A percentile compares a stretch with the other conserved stretches of the same genome.
These are phyloP conservation scores for Cystofilobasidium capitatum DNA, from an alignment of 768 basidiomycete genomes.

Conservation along the genomic window DNA sequence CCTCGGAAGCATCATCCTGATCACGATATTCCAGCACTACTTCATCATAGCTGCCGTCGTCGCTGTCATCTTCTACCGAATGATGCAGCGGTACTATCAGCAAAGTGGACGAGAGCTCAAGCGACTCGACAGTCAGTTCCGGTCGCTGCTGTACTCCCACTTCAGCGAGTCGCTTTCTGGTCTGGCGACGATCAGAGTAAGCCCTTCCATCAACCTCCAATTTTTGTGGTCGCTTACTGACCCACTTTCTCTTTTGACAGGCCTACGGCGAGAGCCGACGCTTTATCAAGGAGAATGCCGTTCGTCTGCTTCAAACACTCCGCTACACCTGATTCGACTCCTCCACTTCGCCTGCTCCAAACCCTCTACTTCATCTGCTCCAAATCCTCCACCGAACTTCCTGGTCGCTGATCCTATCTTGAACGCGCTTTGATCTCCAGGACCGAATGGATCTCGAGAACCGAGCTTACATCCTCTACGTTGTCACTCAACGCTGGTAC, in stretches of 20 bases:
- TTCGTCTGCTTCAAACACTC: not conserved
- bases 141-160: slow-evolving; percentile 63
- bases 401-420: no score
- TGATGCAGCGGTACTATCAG: slow-evolving; percentile 29
- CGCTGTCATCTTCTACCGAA: not conserved
- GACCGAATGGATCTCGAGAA: slow-evolving; percentile 17
- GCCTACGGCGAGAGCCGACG: slow-evolving; percentile 16
- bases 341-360: no score
- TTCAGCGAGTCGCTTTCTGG: slow-evolving; percentile 62
- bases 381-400: no score
- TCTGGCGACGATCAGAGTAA: slow-evolving; percentile 14
- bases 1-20: slow-evolving; percentile 46
- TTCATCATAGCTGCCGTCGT: slow-evolving; percentile 9
- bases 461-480: slow-evolving; percentile 18
- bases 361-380: no score
- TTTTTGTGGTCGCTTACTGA: no score
- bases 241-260: no score
- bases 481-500: slow-evolving; percentile 16
- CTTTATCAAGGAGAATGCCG: slow-evolving; percentile 17
- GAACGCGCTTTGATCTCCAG: not conserved
- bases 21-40: slow-evolving; percentile 40
- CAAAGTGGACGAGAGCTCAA: slow-evolving; percentile 66
- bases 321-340: not conserved
- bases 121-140: slow-evolving; percentile 57
- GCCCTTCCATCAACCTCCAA: no score